Evolutionary conservation across 1,139 yeast species (phyloP).

Genomic region (Zygotorulaspora mrakii): DNA sequence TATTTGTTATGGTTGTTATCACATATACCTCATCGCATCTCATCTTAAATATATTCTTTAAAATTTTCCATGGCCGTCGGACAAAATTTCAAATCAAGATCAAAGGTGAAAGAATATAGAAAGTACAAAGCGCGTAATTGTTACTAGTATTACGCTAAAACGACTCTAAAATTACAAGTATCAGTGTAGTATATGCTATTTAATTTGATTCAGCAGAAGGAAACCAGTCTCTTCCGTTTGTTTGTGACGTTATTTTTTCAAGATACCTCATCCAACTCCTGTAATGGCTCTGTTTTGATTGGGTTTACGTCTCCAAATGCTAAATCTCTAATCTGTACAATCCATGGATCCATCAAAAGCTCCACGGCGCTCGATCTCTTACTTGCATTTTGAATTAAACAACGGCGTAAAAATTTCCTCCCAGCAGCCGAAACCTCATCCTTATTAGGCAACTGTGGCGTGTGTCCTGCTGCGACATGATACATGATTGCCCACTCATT

Average conservation of each 20-base stretch:
- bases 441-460: slow-evolving; percentile 76
- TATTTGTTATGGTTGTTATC: too few relatives aligned
- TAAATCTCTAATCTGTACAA: slow-evolving; percentile 62
- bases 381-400: slow-evolving; percentile 79
- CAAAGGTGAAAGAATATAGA: too few relatives aligned
- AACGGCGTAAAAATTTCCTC: slow-evolving; percentile 61
- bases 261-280: neutral
- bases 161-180: neutral
- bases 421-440: slow-evolving; percentile 80
- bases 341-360: slow-evolving; percentile 87
- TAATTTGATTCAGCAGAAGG: neutral
- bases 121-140: neutral
- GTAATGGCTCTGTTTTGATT: slow-evolving; percentile 9
- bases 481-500: slow-evolving; percentile 99
- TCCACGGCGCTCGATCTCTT: slow-evolving; percentile 82
- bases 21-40: slow-evolving; percentile 11
- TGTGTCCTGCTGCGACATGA: slow-evolving; percentile 93
- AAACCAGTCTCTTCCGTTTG: slow-evolving; percentile 1
- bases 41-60: slow-evolving; percentile 8
- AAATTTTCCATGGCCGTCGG: neutral
- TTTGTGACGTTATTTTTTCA: neutral
- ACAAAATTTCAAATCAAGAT: neutral
- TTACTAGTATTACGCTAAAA: neutral
- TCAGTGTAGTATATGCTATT: neutral
- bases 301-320: slow-evolving; percentile 50